Evolutionary conservation across 2,329 filamentous ascomycete species (phyloP), one percentile per base, ranked within the genome.

Genomic region (Sporothrix variecibatus): DNA sequence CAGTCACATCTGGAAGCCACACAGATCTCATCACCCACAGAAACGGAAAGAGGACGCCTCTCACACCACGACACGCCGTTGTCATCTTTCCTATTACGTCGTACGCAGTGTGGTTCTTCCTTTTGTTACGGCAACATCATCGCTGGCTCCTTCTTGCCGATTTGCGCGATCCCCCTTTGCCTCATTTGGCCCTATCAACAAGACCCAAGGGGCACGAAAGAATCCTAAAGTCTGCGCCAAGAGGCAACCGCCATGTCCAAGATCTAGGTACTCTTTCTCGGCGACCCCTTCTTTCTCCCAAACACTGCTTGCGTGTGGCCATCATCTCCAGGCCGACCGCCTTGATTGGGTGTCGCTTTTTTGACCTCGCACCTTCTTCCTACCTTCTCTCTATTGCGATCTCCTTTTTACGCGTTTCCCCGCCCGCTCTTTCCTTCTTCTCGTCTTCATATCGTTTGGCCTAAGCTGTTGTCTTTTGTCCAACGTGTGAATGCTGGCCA

Each of bases 181-280:
- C 12, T 38, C 46, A 31, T 23, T 51, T 53, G 28, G 12, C 40
- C 64, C 12, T 68, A 28, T 53, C 67, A 56, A 69, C 43, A 69
- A 51, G 5, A 23, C 31, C 60, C 23, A 69, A 38, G 28, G 46
- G 43, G 12, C 53, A 60, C 20, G 26, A 40, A 72, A 34, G 46
- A 56, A 65, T 56, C 46, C 49, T 11, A 17, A 58, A 56, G 53
- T 68, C 70, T 72, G 26, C 58, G 65, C 70, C 69, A 73, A 76
- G 73, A 77, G 76, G 76, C 74, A 78, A 72, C 73, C 76, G 76
- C 77, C 76, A 78, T 78, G 77, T 77, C 74, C 76, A 78, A 78
- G 77, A 77, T 76, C 56, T 78, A 78, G 77, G 72, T 75, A 76
- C 69, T 77, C 76, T 78, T 77, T 74, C 69, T 73, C 75, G 77